These are phyloP conservation scores for Biscogniauxia mediterranea DNA, from an alignment of 2,329 filamentous ascomycete genomes.

Conservation along the genomic window DNA sequence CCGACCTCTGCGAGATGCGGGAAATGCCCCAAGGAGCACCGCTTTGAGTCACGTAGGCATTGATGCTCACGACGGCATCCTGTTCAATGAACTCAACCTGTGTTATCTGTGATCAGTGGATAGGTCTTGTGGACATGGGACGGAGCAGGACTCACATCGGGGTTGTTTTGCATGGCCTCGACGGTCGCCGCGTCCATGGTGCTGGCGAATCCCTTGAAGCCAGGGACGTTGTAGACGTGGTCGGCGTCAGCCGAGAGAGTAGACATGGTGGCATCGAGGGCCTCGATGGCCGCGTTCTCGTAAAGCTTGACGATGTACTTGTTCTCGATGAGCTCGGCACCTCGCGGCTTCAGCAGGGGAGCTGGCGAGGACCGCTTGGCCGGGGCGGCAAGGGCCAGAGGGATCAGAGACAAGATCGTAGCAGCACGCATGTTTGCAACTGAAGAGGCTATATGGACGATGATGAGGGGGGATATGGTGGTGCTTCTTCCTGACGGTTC, in stretches of 20 bases:
- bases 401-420: slow-evolving; percentile 25
- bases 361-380: slow-evolving; percentile 31
- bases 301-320: slow-evolving; percentile 49
- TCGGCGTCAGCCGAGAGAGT: slow-evolving; percentile 32
- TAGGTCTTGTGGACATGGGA: slow-evolving; percentile 3
- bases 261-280: slow-evolving; percentile 32
- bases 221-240: slow-evolving; percentile 31
- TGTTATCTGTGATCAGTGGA: slow-evolving; percentile 5
- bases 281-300: slow-evolving; percentile 30
- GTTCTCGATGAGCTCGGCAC: slow-evolving; percentile 32
- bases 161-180: slow-evolving; percentile 37
- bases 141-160: slow-evolving; percentile 35
- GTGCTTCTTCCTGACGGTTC: slow-evolving; percentile 11
- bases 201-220: slow-evolving; percentile 43
- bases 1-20: slow-evolving; percentile 41
- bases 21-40: slow-evolving; percentile 44
- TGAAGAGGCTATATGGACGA: slow-evolving; percentile 9
- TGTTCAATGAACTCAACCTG: slow-evolving; percentile 37
- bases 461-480: slow-evolving; percentile 3
- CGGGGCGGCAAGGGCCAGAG: slow-evolving; percentile 32
- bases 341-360: slow-evolving; percentile 30
- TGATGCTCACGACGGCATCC: slow-evolving; percentile 33
- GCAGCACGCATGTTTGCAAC: slow-evolving; percentile 27
- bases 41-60: slow-evolving; percentile 33
- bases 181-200: slow-evolving; percentile 42